Evolutionary conservation across 83 land plant genomes (phyloP).

Genomic region (Diphasiastrum complanatum): DNA sequence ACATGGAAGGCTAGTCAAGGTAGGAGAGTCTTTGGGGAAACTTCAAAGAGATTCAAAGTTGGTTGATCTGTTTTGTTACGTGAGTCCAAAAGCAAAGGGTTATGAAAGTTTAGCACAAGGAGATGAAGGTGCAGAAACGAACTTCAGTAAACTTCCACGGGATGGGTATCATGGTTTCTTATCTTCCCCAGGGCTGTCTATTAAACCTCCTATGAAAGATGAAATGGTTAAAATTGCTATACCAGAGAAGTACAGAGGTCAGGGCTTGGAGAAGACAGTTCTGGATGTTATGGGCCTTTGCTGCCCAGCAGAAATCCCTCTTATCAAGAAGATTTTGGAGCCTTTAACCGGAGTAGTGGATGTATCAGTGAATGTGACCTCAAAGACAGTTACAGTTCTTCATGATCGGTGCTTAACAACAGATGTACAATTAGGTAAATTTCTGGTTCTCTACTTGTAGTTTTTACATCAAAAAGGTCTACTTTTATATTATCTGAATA

Average conservation of each 20-base stretch:
- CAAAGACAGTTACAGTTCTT: slow-evolving; percentile 30
- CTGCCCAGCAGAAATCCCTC: slow-evolving; percentile 32
- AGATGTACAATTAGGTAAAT: slow-evolving; percentile 24
- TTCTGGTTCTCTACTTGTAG: neutral
- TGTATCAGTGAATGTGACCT: slow-evolving; percentile 32
- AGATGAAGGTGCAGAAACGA: neutral
- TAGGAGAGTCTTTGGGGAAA: slow-evolving; percentile 28
- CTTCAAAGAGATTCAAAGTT: slow-evolving; percentile 15
- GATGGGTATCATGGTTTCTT: slow-evolving; percentile 1
- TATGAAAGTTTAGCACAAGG: slow-evolving; percentile 1
- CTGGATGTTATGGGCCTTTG: slow-evolving; percentile 37
- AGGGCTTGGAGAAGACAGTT: slow-evolving; percentile 15
- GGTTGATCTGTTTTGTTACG: slow-evolving; percentile 29
- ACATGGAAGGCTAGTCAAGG: slow-evolving; percentile 32
- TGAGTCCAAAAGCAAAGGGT: slow-evolving; percentile 20
- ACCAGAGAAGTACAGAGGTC: slow-evolving; percentile 4
- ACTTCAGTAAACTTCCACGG: neutral
- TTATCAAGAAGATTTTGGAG: slow-evolving; percentile 29
- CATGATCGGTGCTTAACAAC: slow-evolving; percentile 26
- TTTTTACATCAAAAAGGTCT: neutral
- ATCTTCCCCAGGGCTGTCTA: slow-evolving; percentile 14
- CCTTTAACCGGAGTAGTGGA: slow-evolving; percentile 36
- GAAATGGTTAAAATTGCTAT: slow-evolving; percentile 21
- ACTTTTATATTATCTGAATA: neutral
- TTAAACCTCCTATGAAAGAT: slow-evolving; percentile 5